Base-by-base conservation (phyloP, 306 rosid genomes). In the Cicer cuneatum region DNA sequence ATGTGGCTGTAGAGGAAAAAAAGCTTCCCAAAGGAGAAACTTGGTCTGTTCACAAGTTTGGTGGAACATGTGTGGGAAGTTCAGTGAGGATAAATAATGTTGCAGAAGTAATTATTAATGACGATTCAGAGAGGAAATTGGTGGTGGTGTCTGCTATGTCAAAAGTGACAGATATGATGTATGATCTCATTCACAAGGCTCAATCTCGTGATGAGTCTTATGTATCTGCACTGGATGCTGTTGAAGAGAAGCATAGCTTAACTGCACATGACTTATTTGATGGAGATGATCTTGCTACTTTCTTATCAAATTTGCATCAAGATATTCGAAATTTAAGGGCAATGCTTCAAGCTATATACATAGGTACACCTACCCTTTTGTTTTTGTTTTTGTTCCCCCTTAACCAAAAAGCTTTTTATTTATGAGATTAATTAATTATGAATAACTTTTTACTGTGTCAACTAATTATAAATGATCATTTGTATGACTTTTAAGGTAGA, bases 11-110 rank as follows among this genome's bases (percentile, higher is more conserved):
- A 1, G 95, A 89, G 81, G 89, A 81, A 45, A 87, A 78, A 49
- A 78, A 87, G 89, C 89, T 92, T 53, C 86, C 87, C 9, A 90
- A 73, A 75, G 97, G 95, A 69, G 96, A 87, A 66, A 77, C 70
- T 37, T 94, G 99, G 99, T 90, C 99, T 7, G 90, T 94, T 37
- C 99, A 94, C 83, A 94, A 94, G 52, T 94, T 94, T 84, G 99
- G 99, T 46, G 99, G 99, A 67, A 94, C 99, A 5, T 94, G 99
- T 72, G 88, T 94, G 75, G 99, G 96, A 76, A 92, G 60, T 76
- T 77, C 99, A 1, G 89, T 81, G 24, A 92, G 99, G 77, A 92
- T 94, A 47, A 86, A 85, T 61, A 92, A 86, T 80, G 97, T 94
- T 74, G 97, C 90, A 0, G 83, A 94, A 46, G 84, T 94, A 61